Evolutionary conservation across 2,329 filamentous ascomycete genomes (phyloP).

Genomic region (Pseudocercospora cruenta): DNA sequence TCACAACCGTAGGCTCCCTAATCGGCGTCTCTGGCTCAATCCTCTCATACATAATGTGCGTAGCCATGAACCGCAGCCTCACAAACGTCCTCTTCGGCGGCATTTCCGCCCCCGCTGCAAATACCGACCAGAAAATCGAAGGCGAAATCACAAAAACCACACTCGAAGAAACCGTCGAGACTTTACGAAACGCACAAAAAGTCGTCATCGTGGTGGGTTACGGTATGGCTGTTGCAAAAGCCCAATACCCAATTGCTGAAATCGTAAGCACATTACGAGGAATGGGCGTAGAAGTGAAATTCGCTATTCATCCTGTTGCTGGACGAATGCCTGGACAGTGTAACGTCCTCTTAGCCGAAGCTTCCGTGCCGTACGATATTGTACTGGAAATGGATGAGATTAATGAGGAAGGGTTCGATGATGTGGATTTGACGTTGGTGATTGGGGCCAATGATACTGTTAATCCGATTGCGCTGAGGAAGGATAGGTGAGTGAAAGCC

Average conservation of each 20-base stretch:
- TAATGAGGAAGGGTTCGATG: conserved; percentile 79
- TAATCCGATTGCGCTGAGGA: conserved; percentile 84
- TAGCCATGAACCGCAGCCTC: conserved; percentile 90
- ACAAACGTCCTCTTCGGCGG: conserved; percentile 88
- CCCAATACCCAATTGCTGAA: conserved; percentile 86
- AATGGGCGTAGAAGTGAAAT: conserved; percentile 79
- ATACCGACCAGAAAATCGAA: conserved; percentile 72
- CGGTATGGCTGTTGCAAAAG: conserved; percentile 92
- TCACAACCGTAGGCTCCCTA: conserved; percentile 82
- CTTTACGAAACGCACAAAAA: conserved; percentile 73
- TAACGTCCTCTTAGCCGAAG: conserved; percentile 87
- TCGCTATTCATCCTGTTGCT: conserved; percentile 77
- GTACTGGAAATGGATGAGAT: conserved; percentile 96
- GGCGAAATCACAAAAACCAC: conserved; percentile 77
- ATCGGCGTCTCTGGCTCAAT: conserved; percentile 90
- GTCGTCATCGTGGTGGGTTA: conserved; percentile 92
- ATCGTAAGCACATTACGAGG: conserved; percentile 75
- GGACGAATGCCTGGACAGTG: conserved; percentile 93
- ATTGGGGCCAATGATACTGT: conserved; percentile 94
- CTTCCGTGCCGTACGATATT: conserved; percentile 86
- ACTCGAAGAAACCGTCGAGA: conserved; percentile 79
- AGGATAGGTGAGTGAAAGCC: conserved; percentile 53
- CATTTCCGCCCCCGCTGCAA: conserved; percentile 64
- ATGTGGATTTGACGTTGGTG: conserved; percentile 80
- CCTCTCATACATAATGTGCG: conserved; percentile 83